These are phyloP conservation scores for Amaranthus cruentus DNA, from an alignment of 148 eudicot genomes.

Conservation along the genomic window DNA sequence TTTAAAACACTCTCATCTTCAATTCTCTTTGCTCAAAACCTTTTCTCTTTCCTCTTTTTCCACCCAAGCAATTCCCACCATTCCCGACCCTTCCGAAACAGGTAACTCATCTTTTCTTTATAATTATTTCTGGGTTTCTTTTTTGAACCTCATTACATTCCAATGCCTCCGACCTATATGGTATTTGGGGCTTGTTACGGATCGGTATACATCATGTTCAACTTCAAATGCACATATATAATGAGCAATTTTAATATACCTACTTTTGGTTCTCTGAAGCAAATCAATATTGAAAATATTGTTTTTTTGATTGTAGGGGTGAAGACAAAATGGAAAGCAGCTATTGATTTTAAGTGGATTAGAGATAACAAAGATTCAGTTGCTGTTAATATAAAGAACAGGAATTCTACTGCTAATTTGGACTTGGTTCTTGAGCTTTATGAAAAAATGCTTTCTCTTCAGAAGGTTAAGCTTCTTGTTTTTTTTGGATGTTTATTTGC, in stretches of 20 bases:
- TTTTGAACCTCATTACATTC: not conserved
- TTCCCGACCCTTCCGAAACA: slow-evolving; percentile 29
- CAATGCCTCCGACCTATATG: no score
- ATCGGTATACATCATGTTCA: no score
- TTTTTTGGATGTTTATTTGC: not conserved
- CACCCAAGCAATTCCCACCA: slow-evolving; percentile 13
- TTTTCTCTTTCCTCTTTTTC: slow-evolving; percentile 32
- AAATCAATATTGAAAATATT: not conserved
- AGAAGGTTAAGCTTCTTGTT: slow-evolving; percentile 53
- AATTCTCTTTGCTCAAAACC: slow-evolving; percentile 33
- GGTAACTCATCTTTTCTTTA: slow-evolving; percentile 23
- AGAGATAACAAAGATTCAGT: slow-evolving; percentile 65
- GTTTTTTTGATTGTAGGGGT: slow-evolving; percentile 27
- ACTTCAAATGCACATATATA: no score
- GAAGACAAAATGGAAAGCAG: slow-evolving; percentile 84
- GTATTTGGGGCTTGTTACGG: no score
- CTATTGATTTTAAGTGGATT: slow-evolving; percentile 92
- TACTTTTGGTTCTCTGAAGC: no score
- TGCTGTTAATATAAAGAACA: slow-evolving; percentile 58
- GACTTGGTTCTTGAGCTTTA: slow-evolving; percentile 75
- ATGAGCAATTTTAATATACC: no score
- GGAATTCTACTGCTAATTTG: slow-evolving; percentile 74
- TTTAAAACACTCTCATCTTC: slow-evolving; percentile 5
- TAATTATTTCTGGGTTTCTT: not conserved
- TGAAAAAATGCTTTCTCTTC: slow-evolving; percentile 55